Evolutionary conservation across 2,329 filamentous ascomycete genomes (phyloP), one percentile per base, ranked within the genome.

Genomic region (Lasiodiplodia sp.): DNA sequence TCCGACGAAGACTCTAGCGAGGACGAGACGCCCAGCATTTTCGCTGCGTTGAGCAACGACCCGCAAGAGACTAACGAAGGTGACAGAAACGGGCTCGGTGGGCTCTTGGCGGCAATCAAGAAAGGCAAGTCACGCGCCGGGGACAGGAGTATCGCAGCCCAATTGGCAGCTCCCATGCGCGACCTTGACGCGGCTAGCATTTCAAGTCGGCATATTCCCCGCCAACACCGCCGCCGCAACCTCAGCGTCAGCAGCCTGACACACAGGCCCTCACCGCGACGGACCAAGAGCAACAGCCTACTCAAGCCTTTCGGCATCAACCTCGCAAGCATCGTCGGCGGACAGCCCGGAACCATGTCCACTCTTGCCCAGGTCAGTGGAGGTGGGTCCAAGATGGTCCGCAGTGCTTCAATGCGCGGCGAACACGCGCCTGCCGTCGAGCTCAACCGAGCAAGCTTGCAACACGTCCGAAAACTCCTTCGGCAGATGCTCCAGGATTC

Each of bases 1-100:
- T 99, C 96, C 7, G 96, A 99, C 77, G 90, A 92, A 73, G 94
- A 92, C 58, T 97, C 94, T 1, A 97, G 93, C 74, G 95, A 92
- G 47, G 94, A 97, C 74, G 94, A 99, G 72, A 92, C 96, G 73
- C 91, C 94, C 80, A 94, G 91, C 75, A 91, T 97, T 14, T 92
- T 97, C 79, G 82, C 86, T 25, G 90, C 92, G 1, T 89, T 94
- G n/a, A 88, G 87, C 68, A 86, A 87, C 57, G 89, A 90, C 69
- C 81, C 88, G 23, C 74, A 89, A 18, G 86, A 89, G 21, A 91
- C 87, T 70, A 79, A 81, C 31, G 94, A 97, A 63, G 88, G 88
- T 66, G 94, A 97, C 70, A 92, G 88, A 74, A 82, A 89, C 47
- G 91, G 88, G 2, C 89, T 97, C 71, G 88, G 91, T 6, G 89